Evolutionary conservation across 163 green algal genomes (phyloP).

Genomic region (Scenedesmus sp.): DNA sequence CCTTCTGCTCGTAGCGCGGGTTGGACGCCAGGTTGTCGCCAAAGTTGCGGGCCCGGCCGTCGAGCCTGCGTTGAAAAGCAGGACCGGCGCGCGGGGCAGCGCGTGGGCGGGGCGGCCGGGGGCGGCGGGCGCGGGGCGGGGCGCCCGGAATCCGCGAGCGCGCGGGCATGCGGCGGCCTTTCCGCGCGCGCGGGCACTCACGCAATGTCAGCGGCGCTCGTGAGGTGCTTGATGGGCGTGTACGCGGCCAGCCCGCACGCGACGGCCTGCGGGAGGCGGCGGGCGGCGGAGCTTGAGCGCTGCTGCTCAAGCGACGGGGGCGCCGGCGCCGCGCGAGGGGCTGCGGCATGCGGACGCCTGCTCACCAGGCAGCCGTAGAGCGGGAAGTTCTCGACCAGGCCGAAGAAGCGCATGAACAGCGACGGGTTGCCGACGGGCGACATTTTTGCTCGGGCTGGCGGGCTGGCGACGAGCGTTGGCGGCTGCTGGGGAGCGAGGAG

Average conservation of each 20-base stretch:
- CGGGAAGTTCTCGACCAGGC: conserved; percentile 34
- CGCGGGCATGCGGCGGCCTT: neutral
- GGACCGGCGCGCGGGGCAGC: neutral
- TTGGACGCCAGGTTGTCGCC: conserved; percentile 31
- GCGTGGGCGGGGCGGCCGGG: neutral
- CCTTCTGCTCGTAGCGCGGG: conserved; percentile 12
- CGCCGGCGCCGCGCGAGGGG: neutral
- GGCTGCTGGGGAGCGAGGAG: too few relatives aligned
- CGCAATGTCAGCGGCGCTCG: conserved; percentile 31
- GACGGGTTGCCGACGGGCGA: conserved; percentile 20
- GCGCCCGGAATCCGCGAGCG: neutral
- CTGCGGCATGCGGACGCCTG: too few relatives aligned
- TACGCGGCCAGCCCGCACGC: conserved; percentile 40
- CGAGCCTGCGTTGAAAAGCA: conserved; percentile 12
- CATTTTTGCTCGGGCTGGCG: too few relatives aligned
- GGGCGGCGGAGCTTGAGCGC: neutral
- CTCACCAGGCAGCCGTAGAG: conserved; percentile 35
- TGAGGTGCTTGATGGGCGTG: conserved; percentile 39
- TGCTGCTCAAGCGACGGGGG: neutral
- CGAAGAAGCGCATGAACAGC: conserved; percentile 35
- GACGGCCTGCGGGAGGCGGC: conserved; percentile 7
- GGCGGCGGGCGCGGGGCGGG: neutral
- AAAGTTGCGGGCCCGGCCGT: conserved; percentile 9
- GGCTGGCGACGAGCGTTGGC: too few relatives aligned
- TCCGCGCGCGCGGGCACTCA: neutral